A percentile compares a stretch with the other conserved stretches of the same genome.
phyloP scores from a whole-genome alignment of 257 asterid genomes.

The Cordia subcordata region DNA sequence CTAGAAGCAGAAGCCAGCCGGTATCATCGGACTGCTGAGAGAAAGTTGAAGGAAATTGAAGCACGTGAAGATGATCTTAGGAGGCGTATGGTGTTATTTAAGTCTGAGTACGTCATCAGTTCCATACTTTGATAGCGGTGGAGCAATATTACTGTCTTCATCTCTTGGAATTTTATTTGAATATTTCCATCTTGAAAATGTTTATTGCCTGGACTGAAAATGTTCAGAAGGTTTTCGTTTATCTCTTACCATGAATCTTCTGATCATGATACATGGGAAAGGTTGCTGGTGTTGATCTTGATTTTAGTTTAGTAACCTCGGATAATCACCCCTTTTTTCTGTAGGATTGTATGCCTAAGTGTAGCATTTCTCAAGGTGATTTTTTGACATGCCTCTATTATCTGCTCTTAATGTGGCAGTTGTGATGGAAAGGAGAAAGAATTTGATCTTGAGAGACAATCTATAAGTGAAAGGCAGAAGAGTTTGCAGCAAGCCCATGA shows the following conservation, averaged over 20 bases:
- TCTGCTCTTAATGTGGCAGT: conserved; percentile 30
- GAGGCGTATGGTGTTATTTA: conserved; percentile 57
- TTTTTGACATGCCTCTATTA: conserved; percentile 9
- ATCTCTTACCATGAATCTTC: too few species aligned
- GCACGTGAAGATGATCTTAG: conserved; percentile 94
- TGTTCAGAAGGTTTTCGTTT: too few species aligned
- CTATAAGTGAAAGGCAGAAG: conserved; percentile 70
- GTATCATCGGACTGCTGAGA: conserved; percentile 75
- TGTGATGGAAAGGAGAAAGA: conserved; percentile 82
- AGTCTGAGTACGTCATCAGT: conserved; percentile 65
- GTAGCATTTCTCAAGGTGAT: background rate
- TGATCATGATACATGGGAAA: too few species aligned
- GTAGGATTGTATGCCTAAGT: background rate
- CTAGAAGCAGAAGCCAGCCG: conserved; percentile 86
- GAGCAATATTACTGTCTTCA: background rate
- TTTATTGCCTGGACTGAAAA: too few species aligned
- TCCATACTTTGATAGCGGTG: conserved; percentile 3
- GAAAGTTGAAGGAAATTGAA: conserved; percentile 87
- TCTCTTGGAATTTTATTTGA: too few species aligned
- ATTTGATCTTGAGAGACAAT: conserved; percentile 71
- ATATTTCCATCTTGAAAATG: too few species aligned
- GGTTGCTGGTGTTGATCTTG: too few species aligned
- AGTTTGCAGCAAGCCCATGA: conserved; percentile 71
- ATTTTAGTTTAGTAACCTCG: background rate
- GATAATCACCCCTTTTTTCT: background rate